Base-by-base conservation (phyloP, 495 filamentous ascomycete species). In the Xylaria grammica region DNA sequence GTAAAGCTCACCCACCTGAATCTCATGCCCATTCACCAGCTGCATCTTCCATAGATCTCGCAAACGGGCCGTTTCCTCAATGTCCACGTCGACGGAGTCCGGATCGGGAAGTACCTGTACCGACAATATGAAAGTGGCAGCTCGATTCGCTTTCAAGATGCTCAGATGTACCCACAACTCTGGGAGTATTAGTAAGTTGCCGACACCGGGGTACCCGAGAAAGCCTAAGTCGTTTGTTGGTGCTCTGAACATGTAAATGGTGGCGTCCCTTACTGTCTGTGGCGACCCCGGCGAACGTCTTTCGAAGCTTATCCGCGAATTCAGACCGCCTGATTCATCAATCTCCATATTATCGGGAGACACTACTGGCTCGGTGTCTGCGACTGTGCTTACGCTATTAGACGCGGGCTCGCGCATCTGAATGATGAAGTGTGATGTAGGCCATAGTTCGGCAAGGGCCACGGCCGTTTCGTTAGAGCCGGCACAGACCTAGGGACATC, bases 201-300 rank as follows among this genome's bases (percentile, higher is more conserved):
- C 49, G 10, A 63, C 61, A 6, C 2, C 19, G 17, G 17, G 44
- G 5, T 17, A 48, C 4, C n/a, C n/a, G n/a, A n/a, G n/a, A n/a
- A n/a, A n/a, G n/a, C n/a, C n/a, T n/a, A n/a, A n/a, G n/a, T n/a
- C n/a, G n/a, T n/a, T n/a, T 4, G 17, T 7, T 27, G 74, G 69
- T 10, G 75, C 57, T 45, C 64, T 67, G 1, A 78, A 49, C 60
- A 78, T 72, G 66, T 75, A 78, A 19, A 78, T 57, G 2, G 74
- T 67, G 3, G 75, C 76, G 61, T 72, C 70, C 2, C 52, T 26
- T n/a, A 74, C 68, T 0, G 62, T 57, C 62, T 78, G 76, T 13
- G 54, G 67, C 8, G 66, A 30, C 17, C 62, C 74, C 8, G 59
- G 65, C 1, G 40, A 26, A 0, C 75, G 65, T 36, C 70, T 42